phyloP scores from a whole-genome alignment of 2,329 filamentous ascomycete genomes.

The Fusarium albidum region DNA sequence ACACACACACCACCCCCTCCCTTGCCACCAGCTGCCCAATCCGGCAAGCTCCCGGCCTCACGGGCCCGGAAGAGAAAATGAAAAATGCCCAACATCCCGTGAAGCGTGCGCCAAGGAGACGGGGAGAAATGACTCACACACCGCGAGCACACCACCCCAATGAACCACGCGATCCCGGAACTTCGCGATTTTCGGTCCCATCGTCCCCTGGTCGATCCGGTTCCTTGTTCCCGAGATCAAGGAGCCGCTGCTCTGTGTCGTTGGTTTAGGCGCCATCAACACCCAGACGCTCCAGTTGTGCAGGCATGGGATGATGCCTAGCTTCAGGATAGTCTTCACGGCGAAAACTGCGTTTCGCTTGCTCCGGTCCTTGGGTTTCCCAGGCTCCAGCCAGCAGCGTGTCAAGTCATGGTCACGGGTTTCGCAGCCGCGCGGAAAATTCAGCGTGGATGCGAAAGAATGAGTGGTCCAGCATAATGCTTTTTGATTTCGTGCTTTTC shows the following conservation, averaged over 20 bases:
- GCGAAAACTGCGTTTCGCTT: slow-evolving; percentile 5
- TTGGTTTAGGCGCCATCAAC: slow-evolving; percentile 17
- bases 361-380: neutral
- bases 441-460: slow-evolving; percentile 15
- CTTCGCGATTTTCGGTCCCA: slow-evolving; percentile 17
- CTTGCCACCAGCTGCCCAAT: slow-evolving; percentile 37
- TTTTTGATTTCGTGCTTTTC: slow-evolving; percentile 44
- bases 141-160: slow-evolving; percentile 33
- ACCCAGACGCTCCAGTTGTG: slow-evolving; percentile 1
- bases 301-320: slow-evolving; percentile 3
- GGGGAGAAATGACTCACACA: slow-evolving; percentile 41
- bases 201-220: slow-evolving; percentile 21
- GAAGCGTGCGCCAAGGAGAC: slow-evolving; percentile 17
- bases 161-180: slow-evolving; percentile 25
- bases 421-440: slow-evolving; percentile 22
- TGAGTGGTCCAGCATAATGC: slow-evolving; percentile 40
- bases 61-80: slow-evolving; percentile 11
- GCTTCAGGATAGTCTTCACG: neutral
- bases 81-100: slow-evolving; percentile 18
- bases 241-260: slow-evolving; percentile 2
- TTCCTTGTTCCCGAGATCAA: neutral
- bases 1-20: slow-evolving; percentile 25
- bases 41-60: slow-evolving; percentile 35
- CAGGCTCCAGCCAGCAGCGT: slow-evolving; percentile 2
- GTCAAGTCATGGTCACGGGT: slow-evolving; percentile 27